Evolutionary conservation across 2,329 filamentous ascomycete species (phyloP), one percentile per base, ranked within the genome.

Genomic region (Niveomyces coronatus): DNA sequence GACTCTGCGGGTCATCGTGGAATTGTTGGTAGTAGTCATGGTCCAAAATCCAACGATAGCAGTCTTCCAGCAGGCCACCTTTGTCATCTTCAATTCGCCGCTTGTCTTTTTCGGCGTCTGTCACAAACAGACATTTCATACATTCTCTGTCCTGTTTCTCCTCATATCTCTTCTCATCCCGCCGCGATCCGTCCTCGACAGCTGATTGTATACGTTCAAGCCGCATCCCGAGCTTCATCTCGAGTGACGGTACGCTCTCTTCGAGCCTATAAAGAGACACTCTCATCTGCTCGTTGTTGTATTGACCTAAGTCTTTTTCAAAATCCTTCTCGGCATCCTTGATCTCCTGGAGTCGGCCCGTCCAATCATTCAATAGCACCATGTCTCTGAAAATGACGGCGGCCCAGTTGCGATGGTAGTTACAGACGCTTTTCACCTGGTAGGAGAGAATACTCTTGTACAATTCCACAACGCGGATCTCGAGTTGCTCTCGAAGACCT

Each of bases 401-500:
- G 5, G 43, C 34, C 28, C 45, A 51, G 19, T 56, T 49, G 9
- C 51, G 49, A 42, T 59, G 53, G 46, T 57, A 64, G 5, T 47
- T 53, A 37, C 49, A 58, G 30, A 62, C 47, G 39, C 59, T 65
- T 46, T 59, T 62, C 39, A 65, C 63, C 45, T 60, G 53, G 44
- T 62, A 65, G 3, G 45, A 24, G n/a, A 66, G 53, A 19, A 67
- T 51, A 37, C 47, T 50, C 39, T 56, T 48, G 44, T 65, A 66
- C 17, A 66, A 55, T 19, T 53, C 28, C 19, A 56, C 36, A n/a
- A 65, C 47, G 6, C 33, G 37, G 7, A 46, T 39, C 31, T 57
- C 41, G 15, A 55, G 36, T 28, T 53, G 27, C 24, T 3, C 13
- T 35, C 41, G 42, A 15, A 55, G 14, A 15, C 36, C 38, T 14